Evolutionary conservation across 768 basidiomycete genomes (phyloP), one percentile per base, ranked within the genome.

Genomic region (Coprinopsis sp.): DNA sequence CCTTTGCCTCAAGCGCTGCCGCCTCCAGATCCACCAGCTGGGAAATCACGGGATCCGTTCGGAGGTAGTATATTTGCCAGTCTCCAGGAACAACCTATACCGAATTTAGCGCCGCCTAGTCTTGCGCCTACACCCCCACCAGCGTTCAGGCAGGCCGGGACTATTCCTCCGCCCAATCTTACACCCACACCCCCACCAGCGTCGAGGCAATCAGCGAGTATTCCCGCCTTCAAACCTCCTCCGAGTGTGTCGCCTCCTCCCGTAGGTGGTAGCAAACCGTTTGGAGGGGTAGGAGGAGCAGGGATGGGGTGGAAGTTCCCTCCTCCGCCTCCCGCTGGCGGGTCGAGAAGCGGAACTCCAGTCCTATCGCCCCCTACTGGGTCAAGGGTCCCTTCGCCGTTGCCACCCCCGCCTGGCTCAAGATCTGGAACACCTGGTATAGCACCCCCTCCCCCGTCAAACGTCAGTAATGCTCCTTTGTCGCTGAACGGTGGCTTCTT

Each of bases 1-100:
- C 62, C 59, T 3, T 46, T 61, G 13, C 69, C 63, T 16, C 46
- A 49, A 21, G 44, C 51, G 3, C 48, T 57, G n/a, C 57, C 61
- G 19, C 58, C 60, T 14, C 60, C 62, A 8, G 51, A 27, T 7
- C 44, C 50, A 39, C 22, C 41, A n/a, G 27, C 38, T 5, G 41
- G 29, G 6, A 44, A 50, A 24, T 11, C 38, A 10, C 23, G 21
- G 18, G 37, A 33, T 23, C 31, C 44, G 10, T 25, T 39, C 44
- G 14, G 31, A 18, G 14, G 19, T 13, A 16, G 22, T 12, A 27
- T 19, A 33, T 24, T 19, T 10, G 13, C 51, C 6, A 18, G 28
- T 16, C 31, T 37, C 12, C 27, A 37, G 16, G 33, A 30, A 19
- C 38, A 16, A 3, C 31, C 22, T 18, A 24, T 29, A n/a, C 37